Evolutionary conservation across 345 rosid species (phyloP), one percentile per base, ranked within the genome.

Genomic region (Acer saccharum): DNA sequence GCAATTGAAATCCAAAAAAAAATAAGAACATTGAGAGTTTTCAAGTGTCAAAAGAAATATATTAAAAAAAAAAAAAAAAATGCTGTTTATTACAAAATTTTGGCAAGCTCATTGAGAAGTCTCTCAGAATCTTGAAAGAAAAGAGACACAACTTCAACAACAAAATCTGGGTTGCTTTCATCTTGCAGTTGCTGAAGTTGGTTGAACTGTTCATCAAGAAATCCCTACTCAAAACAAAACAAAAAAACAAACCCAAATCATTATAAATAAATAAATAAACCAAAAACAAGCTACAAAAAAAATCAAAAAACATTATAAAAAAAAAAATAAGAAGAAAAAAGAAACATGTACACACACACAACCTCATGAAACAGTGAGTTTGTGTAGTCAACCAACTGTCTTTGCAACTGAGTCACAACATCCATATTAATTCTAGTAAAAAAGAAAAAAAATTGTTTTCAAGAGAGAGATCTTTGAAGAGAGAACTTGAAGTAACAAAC

Each of bases 141-240:
- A 54, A 88, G 88, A 20, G 89, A 73, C 16, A 88, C 90, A 29
- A 88, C 91, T 83, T 90, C 93, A 35, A 77, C 88, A 14, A 87
- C 90, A 79, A 90, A 90, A 72, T 85, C 84, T 43, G 93, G 93
- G 81, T 84, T 88, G 85, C 78, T 85, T 80, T 88, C 91, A 77
- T 90, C 93, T 82, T 88, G 91, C 46, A 90, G 88, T 54, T 84
- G 87, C 72, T 81, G 88, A 63, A 90, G 90, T 52, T 88, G 90
- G 50, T 52, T 87, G 74, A 90, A 90, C 61, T 90, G 93, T 4
- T 88, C 91, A 83, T 90, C 89, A 79, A 90, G 81, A 70, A 78
- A 79, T 18, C 89, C 90, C 93, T 87, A 55, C 75, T 23, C 73
- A 68, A 44, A 14, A n/a, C 27, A 69, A 6, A 32, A n/a, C 25